phyloP scores from a whole-genome alignment of 78 protist species.

The Mantamonas sphyraenae region DNA sequence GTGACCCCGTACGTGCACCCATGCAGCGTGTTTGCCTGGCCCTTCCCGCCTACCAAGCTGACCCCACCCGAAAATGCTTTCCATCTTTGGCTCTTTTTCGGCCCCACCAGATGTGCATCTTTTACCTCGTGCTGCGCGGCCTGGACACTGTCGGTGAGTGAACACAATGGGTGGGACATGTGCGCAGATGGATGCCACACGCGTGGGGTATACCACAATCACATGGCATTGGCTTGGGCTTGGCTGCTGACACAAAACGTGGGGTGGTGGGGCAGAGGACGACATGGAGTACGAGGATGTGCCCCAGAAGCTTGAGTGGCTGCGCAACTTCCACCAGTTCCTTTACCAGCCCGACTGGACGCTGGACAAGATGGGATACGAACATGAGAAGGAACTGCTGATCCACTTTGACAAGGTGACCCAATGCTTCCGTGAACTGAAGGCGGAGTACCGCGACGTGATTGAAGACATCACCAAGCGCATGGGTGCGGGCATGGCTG shows the following conservation, averaged over 20 bases:
- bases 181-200: background rate
- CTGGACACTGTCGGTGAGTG: constrained; percentile 78
- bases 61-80: background rate
- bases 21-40: background rate
- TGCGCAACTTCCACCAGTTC: constrained; percentile 33
- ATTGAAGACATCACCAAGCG: constrained; percentile 68
- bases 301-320: constrained; percentile 33
- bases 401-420: constrained; percentile 42
- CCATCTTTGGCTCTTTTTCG: background rate
- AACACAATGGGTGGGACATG: background rate
- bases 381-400: constrained; percentile 59
- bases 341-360: constrained; percentile 25
- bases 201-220: background rate
- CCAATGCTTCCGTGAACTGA: background rate
- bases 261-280: background rate
- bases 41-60: background rate
- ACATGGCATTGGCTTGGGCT: background rate
- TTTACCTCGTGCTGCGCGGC: constrained; percentile 89
- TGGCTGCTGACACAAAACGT: no score
- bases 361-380: constrained; percentile 38
- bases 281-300: background rate
- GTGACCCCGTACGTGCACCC: constrained; percentile 40
- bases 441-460: constrained; percentile 43
- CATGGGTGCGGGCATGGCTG: constrained; percentile 49
- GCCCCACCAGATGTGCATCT: constrained; percentile 54